phyloP scores from a whole-genome alignment of 2,329 filamentous ascomycete genomes.

The Penicillium sp. region DNA sequence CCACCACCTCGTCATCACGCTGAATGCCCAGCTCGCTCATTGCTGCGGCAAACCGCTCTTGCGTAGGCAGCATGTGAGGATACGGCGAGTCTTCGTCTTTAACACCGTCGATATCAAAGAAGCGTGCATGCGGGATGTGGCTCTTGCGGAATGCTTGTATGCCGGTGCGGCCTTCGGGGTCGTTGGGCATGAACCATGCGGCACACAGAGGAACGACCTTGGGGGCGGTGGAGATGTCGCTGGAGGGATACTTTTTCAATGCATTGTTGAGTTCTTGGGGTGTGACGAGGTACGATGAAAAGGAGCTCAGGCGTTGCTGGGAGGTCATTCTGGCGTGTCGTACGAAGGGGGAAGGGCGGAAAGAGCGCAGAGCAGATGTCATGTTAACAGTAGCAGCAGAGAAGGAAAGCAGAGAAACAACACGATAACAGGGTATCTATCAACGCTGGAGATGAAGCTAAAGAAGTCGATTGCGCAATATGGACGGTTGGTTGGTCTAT shows the following conservation, averaged over 20 bases:
- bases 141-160: constrained; percentile 74
- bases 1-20: constrained; percentile 82
- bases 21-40: constrained; percentile 87
- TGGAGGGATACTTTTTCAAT: constrained; percentile 75
- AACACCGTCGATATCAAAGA: constrained; percentile 93
- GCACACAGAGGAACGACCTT: constrained; percentile 86
- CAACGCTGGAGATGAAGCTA: not conserved
- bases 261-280: constrained; percentile 78
- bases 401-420: not conserved
- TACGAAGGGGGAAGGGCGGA: constrained; percentile 18
- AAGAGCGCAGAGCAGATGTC: constrained; percentile 33
- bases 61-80: constrained; percentile 89
- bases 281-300: constrained; percentile 81
- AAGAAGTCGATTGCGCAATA: constrained; percentile 1
- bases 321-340: constrained; percentile 18
- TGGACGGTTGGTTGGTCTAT: not conserved
- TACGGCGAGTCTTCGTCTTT: constrained; percentile 85
- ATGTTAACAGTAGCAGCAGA: constrained; percentile 21
- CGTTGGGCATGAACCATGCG: constrained; percentile 94
- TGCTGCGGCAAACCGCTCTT: constrained; percentile 75
- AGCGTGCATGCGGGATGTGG: constrained; percentile 83
- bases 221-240: constrained; percentile 74
- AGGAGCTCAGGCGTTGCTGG: constrained; percentile 45
- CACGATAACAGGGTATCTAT: not conserved
- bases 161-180: constrained; percentile 68